These are phyloP conservation scores for Ocimum tenuiflorum DNA, from an alignment of 257 asterid genomes.

Conservation along the genomic window DNA sequence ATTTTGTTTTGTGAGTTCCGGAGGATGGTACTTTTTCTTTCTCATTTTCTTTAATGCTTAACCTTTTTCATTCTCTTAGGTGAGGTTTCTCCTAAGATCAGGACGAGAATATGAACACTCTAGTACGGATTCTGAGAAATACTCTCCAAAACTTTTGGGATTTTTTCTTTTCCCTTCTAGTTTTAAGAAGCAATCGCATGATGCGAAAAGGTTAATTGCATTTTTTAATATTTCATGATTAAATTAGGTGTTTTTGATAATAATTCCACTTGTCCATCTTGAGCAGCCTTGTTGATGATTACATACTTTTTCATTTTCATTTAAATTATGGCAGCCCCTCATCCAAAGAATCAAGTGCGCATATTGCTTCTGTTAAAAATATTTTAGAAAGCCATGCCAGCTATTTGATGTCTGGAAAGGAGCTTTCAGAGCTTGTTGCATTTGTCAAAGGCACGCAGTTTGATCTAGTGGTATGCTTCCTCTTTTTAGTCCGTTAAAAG, in stretches of 20 bases:
- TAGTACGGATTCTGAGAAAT: constrained; percentile 53
- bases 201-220: constrained; percentile 51
- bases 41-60: constrained; percentile 1
- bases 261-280: constrained; percentile 2
- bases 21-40: constrained; percentile 6
- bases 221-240: not conserved
- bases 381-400: constrained; percentile 96
- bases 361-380: constrained; percentile 87
- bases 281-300: constrained; percentile 3
- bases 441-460: constrained; percentile 99
- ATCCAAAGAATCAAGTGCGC: constrained; percentile 82
- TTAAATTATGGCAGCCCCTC: constrained; percentile 45
- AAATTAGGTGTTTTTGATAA: not conserved
- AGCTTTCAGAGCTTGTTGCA: constrained; percentile 94
- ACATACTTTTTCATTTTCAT: constrained; percentile 16
- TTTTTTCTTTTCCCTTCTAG: constrained; percentile 79
- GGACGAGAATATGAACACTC: constrained; percentile 91
- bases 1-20: constrained; percentile 10
- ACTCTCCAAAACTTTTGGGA: constrained; percentile 88
- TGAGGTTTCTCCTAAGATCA: constrained; percentile 92
- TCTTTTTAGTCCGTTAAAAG: constrained; percentile 19
- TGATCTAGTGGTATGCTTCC: constrained; percentile 71
- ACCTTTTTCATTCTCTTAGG: constrained; percentile 43
- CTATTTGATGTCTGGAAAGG: constrained; percentile 96
- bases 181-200: constrained; percentile 68